Base-by-base conservation (phyloP, 2,329 filamentous ascomycete genomes). In the Albifimbria verrucaria region DNA sequence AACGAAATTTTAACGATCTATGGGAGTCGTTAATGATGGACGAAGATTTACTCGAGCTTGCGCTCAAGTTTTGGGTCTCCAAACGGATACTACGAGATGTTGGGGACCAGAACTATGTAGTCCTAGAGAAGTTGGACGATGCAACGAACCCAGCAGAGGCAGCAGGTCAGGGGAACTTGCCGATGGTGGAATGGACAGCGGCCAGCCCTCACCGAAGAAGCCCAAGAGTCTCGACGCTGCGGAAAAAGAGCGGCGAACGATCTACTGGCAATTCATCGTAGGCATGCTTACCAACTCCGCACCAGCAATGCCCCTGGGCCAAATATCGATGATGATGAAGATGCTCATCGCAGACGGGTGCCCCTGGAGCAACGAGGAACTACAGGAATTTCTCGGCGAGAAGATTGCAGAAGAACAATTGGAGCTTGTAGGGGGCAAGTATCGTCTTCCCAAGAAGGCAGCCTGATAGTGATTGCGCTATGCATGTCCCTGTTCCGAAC, bases 221-320 rank as follows among this genome's bases (percentile, higher is more conserved):
- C 71, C 77, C 49, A 78, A 75, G 55, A 73, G 68, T 72, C 76
- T 89, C 26, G 80, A 88, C 21, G 79, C 83, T 58, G 87, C 90
- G 67, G 83, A 86, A 64, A 77, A 79, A 60, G 80, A 81, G 61
- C 77, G 77, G 54, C 76, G 78, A 28, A 71, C 73, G 43, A 81
- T 96, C 39, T 96, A 97, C 71, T 91, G 89, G 83, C 88, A 92
- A 64, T 97, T 96, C 68, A 92, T 99, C 54, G 78, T 92, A 52
- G 91, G 90, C 49, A 97, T 99, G 94, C 75, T 99, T 71, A 97
- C 91, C 56, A 97, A 97, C 69, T 88, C 91, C 62, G 88, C 88
- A 18, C 84, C 81, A 18, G 72, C 88, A 24, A 94, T 97, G 89
- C 87, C 89, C 49, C 75, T 92, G 54, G 79, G 79, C 52, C 83